Conservation (phyloP, 2,329 filamentous ascomycete species). For the Talaromyces sp. region DNA sequence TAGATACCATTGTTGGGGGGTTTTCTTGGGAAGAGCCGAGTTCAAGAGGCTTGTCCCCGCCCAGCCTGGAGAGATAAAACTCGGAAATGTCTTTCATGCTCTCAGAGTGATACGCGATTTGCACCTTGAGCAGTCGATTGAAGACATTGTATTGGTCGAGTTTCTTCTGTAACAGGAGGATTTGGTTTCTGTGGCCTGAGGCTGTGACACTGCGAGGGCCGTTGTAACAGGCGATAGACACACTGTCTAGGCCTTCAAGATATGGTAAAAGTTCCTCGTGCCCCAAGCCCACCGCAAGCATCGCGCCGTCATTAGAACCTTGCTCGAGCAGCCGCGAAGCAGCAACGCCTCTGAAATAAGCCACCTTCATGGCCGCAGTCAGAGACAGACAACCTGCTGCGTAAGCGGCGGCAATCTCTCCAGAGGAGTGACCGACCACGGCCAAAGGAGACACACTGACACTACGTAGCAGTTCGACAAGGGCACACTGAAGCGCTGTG, state of each 20-base stretch:
- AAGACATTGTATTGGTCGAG: conserved; percentile 18
- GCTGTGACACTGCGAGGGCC: conserved; percentile 20
- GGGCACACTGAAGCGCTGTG: conserved; percentile 16
- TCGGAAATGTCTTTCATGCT: conserved; percentile 14
- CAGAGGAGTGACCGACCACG: conserved; percentile 25
- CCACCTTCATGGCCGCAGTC: conserved; percentile 19
- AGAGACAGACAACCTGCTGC: conserved; percentile 31
- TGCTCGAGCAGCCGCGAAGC: conserved; percentile 12
- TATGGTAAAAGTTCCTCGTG: conserved; percentile 11
- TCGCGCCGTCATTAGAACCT: conserved; percentile 15
- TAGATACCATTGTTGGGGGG: no score
- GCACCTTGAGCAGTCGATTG: conserved; percentile 21
- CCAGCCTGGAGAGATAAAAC: no score
- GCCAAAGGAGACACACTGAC: conserved; percentile 16
- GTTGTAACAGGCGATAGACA: conserved; percentile 21
- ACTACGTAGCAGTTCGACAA: conserved; percentile 13
- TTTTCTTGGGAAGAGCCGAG: no score
- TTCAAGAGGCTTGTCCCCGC: no score
- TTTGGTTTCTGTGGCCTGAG: conserved; percentile 17
- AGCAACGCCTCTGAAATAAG: conserved; percentile 21
- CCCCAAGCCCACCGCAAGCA: conserved; percentile 23
- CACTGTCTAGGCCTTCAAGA: conserved; percentile 7
- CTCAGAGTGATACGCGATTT: conserved; percentile 24
- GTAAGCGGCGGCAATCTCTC: conserved; percentile 40
- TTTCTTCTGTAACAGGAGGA: conserved; percentile 17